These are phyloP conservation scores for Elongisporangium anandrum DNA, from an alignment of 352 stramenopile species.

Conservation along the genomic window DNA sequence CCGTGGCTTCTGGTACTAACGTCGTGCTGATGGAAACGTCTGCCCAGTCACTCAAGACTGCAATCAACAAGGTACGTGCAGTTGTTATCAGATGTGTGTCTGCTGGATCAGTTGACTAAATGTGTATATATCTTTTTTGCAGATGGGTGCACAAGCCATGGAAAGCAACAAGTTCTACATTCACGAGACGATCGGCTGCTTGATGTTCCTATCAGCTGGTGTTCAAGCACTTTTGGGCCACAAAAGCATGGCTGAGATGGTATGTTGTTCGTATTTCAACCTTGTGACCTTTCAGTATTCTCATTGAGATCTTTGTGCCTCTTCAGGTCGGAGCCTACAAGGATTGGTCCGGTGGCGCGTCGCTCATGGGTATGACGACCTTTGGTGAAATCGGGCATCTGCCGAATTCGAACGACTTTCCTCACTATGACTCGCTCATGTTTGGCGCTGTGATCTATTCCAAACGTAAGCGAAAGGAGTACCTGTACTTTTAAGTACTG, in stretches of 20 bases:
- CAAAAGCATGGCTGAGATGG: constrained; percentile 88
- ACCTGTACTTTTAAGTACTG: constrained; percentile 48
- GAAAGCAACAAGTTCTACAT: constrained; percentile 81
- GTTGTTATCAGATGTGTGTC: background rate
- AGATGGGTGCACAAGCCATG: constrained; percentile 75
- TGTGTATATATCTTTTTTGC: background rate
- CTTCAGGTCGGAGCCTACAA: constrained; percentile 78
- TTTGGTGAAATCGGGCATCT: constrained; percentile 86
- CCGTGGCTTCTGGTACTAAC: constrained; percentile 66
- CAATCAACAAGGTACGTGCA: constrained; percentile 69
- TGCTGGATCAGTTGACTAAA: background rate
- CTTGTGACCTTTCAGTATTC: background rate
- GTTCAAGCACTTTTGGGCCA: constrained; percentile 81
- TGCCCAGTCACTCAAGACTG: constrained; percentile 69
- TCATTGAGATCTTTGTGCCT: constrained; percentile 1
- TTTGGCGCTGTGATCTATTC: constrained; percentile 86
- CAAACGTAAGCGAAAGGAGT: constrained; percentile 78
- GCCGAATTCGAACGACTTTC: constrained; percentile 72
- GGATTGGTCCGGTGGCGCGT: constrained; percentile 75
- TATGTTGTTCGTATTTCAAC: constrained; percentile 12
- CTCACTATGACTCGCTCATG: constrained; percentile 89
- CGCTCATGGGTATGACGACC: constrained; percentile 85
- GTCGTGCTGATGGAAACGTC: constrained; percentile 88
- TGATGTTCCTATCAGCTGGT: constrained; percentile 86
- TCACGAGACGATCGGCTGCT: constrained; percentile 72